Conservation (phyloP, 495 filamentous ascomycete genomes). For the Cladorrhinum samala region DNA sequence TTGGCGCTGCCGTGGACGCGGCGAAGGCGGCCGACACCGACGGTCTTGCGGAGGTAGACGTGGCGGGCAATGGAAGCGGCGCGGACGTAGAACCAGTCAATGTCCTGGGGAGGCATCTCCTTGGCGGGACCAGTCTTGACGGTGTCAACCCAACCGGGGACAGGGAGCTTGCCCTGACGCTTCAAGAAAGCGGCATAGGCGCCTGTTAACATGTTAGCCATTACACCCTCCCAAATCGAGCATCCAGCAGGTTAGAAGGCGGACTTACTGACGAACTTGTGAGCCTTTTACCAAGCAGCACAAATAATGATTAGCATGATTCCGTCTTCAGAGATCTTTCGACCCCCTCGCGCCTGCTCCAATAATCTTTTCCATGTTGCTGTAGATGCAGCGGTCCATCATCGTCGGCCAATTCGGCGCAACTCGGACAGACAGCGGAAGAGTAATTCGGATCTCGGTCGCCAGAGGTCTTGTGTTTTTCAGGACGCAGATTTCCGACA, state of each 20-base stretch:
- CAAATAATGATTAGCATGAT: constrained; percentile 51
- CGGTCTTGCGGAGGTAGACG: constrained; percentile 98
- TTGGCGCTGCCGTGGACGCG: constrained; percentile 84
- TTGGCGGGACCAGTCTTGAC: constrained; percentile 95
- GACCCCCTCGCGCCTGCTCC: constrained; percentile 55
- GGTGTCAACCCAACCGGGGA: constrained; percentile 97
- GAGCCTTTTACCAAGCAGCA: constrained; percentile 49
- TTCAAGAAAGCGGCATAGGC: constrained; percentile 97
- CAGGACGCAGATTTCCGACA: constrained; percentile 24
- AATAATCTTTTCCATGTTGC: constrained; percentile 28
- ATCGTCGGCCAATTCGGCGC: constrained; percentile 22
- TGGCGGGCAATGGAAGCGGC: constrained; percentile 93
- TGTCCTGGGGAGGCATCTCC: constrained; percentile 93
- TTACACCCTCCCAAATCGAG: neutral
- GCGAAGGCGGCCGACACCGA: constrained; percentile 84
- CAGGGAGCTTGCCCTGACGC: constrained; percentile 96
- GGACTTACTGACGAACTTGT: constrained; percentile 71
- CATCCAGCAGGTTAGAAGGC: neutral
- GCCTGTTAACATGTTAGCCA: constrained; percentile 21
- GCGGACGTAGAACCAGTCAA: constrained; percentile 99
- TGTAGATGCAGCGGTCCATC: constrained; percentile 17
- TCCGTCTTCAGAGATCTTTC: constrained; percentile 56
- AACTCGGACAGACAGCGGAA: constrained; percentile 19
- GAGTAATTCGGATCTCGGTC: constrained; percentile 22
- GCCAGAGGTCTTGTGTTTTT: constrained; percentile 11